A percentile compares a stretch with the other conserved stretches of the same genome.
These are phyloP conservation scores for Amyloporia xantha DNA, from an alignment of 768 basidiomycete species.

Conservation along the genomic window DNA sequence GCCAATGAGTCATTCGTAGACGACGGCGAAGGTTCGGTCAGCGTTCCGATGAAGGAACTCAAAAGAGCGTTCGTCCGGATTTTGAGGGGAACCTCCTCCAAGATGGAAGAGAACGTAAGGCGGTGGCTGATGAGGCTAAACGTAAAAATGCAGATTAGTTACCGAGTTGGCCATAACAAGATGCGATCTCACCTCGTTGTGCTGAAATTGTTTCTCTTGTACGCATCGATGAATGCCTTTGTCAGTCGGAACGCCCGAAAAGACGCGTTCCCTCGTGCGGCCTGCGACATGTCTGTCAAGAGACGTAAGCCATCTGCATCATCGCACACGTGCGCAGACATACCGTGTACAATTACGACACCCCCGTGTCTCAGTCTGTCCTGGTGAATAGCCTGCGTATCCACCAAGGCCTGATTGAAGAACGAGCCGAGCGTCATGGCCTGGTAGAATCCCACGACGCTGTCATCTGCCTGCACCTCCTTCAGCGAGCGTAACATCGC, in stretches of 20 bases:
- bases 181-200: conserved; percentile 57
- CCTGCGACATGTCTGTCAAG: conserved; percentile 62
- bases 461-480: conserved; percentile 88
- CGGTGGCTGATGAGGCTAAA: conserved; percentile 70
- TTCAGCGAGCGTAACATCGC: conserved; percentile 83
- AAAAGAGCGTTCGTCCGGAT: conserved; percentile 78
- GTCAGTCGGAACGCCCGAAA: conserved; percentile 89
- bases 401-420: conserved; percentile 72
- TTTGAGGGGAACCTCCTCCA: conserved; percentile 81
- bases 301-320: conserved; percentile 4
- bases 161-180: neutral
- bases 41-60: conserved; percentile 66
- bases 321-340: conserved; percentile 4
- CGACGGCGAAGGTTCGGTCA: conserved; percentile 44
- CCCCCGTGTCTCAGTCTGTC: conserved; percentile 83
- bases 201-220: conserved; percentile 80
- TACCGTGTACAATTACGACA: conserved; percentile 79
- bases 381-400: conserved; percentile 81
- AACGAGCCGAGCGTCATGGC: conserved; percentile 82
- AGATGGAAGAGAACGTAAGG: conserved; percentile 78
- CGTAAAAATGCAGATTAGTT: neutral
- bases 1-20: conserved; percentile 25
- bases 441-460: conserved; percentile 91
- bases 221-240: conserved; percentile 70
- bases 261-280: conserved; percentile 75